Evolutionary conservation across 768 basidiomycete species (phyloP).

Genomic region (Lactifluus echinatus): DNA sequence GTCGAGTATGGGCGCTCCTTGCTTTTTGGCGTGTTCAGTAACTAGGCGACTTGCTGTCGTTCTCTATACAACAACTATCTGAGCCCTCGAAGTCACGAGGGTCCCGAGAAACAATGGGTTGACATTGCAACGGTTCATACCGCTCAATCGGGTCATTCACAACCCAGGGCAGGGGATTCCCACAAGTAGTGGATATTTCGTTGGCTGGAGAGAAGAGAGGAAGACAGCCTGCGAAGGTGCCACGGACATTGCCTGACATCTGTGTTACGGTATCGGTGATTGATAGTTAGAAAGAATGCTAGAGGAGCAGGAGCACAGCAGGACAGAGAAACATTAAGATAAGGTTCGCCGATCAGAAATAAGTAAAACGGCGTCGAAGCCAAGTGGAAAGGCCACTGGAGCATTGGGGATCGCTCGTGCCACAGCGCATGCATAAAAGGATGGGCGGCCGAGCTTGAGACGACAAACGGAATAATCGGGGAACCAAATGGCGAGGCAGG

Average conservation of each 20-base stretch:
- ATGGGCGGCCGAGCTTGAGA: not conserved
- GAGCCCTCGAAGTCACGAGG: not conserved
- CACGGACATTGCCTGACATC: not conserved
- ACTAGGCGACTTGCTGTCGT: not conserved
- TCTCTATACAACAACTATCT: not conserved
- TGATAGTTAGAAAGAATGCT: not conserved
- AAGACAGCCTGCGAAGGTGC: not conserved
- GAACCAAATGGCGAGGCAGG: not conserved
- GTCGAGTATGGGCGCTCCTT: too few species aligned
- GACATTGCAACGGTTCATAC: not conserved
- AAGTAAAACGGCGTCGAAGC: not conserved
- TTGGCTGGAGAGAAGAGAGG: too few species aligned
- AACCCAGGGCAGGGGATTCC: slow-evolving; percentile 2
- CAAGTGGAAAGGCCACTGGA: not conserved
- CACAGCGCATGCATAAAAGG: not conserved
- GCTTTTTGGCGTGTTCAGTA: too few species aligned
- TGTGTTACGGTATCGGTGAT: slow-evolving; percentile 6
- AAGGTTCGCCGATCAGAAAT: slow-evolving; percentile 5
- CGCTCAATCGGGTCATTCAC: not conserved
- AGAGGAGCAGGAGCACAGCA: not conserved
- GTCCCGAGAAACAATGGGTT: not conserved
- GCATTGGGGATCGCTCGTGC: not conserved
- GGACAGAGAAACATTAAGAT: slow-evolving; percentile 3
- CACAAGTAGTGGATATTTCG: not conserved
- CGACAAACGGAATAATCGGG: slow-evolving; percentile 1